Evolutionary conservation across 148 eudicot species (phyloP).

Genomic region (Spergularia bocconei): DNA sequence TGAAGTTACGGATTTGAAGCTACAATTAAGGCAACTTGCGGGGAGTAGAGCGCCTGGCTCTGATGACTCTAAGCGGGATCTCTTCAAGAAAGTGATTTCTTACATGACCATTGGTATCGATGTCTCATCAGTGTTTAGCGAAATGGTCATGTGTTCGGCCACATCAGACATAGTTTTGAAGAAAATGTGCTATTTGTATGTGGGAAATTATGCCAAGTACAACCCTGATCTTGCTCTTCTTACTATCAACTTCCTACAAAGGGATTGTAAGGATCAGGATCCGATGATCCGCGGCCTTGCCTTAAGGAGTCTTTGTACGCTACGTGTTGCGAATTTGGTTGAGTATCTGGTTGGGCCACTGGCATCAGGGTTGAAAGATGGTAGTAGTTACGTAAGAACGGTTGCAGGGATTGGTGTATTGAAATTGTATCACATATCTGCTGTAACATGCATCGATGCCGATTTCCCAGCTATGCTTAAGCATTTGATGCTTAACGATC

Average conservation of each 20-base stretch:
- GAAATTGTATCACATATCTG: constrained; percentile 90
- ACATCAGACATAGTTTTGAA: constrained; percentile 92
- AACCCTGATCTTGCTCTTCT: constrained; percentile 94
- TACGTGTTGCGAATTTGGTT: constrained; percentile 88
- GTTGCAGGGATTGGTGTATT: constrained; percentile 86
- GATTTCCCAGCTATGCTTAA: constrained; percentile 78
- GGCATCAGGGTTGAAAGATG: constrained; percentile 82
- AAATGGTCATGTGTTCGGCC: constrained; percentile 99
- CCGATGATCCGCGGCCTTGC: constrained; percentile 98
- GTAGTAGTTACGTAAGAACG: constrained; percentile 80
- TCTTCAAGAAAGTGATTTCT: constrained; percentile 97
- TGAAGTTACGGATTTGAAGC: constrained; percentile 87
- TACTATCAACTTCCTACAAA: constrained; percentile 92
- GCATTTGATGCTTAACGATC: constrained; percentile 91
- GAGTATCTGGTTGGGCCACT: constrained; percentile 95
- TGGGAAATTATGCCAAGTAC: constrained; percentile 83
- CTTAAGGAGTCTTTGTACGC: constrained; percentile 87
- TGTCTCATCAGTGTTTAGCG: constrained; percentile 87
- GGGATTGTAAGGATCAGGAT: constrained; percentile 93
- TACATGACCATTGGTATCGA: constrained; percentile 96
- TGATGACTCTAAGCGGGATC: constrained; percentile 81
- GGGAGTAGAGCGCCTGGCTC: constrained; percentile 90
- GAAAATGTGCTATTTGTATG: constrained; percentile 98
- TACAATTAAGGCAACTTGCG: constrained; percentile 87
- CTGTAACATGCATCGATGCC: constrained; percentile 79